Evolutionary conservation across 2,329 filamentous ascomycete genomes (phyloP).

Genomic region (Botrytis paeoniae): DNA sequence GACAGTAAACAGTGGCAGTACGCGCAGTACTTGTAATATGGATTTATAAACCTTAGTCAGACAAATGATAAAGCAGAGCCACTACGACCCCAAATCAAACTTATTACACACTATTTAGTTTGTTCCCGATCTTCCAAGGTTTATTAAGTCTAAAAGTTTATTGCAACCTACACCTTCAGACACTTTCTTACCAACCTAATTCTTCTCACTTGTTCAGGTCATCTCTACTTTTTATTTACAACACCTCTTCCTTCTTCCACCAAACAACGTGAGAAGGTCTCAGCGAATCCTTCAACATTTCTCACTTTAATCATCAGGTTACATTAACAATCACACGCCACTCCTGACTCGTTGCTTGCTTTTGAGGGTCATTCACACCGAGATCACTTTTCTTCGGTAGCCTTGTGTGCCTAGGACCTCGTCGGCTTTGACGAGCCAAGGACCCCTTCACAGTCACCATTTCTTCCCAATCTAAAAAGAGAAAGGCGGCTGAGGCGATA

Average conservation of each 20-base stretch:
- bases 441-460: conserved; percentile 43
- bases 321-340: conserved; percentile 1
- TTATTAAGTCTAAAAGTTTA: not conserved
- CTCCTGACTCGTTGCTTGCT: conserved; percentile 7
- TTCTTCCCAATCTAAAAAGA: conserved; percentile 51
- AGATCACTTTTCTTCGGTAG: conserved; percentile 22
- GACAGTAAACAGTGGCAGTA: not conserved
- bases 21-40: not conserved
- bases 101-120: not conserved
- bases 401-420: conserved; percentile 35
- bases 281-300: not conserved
- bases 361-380: conserved; percentile 10
- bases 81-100: not conserved
- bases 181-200: not conserved
- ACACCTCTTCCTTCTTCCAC: not conserved
- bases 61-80: not conserved
- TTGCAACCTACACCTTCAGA: not conserved
- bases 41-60: not conserved
- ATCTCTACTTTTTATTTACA: not conserved
- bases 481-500: conserved; percentile 50
- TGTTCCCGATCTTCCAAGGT: not conserved
- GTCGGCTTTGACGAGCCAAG: conserved; percentile 32
- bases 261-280: not conserved
- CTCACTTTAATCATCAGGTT: not conserved
- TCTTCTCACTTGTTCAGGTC: not conserved